phyloP scores from a whole-genome alignment of 176 grass and related monocot genomes.

The Bonia amplexicaulis region DNA sequence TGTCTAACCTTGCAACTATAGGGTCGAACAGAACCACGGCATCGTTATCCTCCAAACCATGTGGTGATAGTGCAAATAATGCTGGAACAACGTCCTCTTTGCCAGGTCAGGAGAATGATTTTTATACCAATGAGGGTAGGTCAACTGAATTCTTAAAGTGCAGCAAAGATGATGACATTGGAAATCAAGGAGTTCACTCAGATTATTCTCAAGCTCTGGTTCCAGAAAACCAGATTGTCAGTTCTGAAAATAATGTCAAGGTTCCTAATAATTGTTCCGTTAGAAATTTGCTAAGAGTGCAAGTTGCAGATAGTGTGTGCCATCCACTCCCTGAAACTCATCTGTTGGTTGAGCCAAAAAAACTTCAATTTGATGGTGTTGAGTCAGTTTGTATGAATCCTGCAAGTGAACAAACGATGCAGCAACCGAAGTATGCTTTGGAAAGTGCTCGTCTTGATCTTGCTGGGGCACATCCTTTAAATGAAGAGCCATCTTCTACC shows the following conservation, averaged over 20 bases:
- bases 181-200: constrained; percentile 21
- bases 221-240: constrained; percentile 13
- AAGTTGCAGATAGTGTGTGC: neutral
- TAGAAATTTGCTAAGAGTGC: constrained; percentile 13
- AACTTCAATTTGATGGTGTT: constrained; percentile 47
- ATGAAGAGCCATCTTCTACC: constrained; percentile 24
- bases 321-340: constrained; percentile 28
- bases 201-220: neutral
- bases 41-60: constrained; percentile 28
- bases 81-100: neutral
- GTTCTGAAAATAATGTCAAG: neutral
- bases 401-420: constrained; percentile 10
- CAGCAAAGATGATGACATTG: constrained; percentile 4
- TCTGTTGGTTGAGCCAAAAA: constrained; percentile 39
- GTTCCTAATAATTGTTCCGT: neutral
- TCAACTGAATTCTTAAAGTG: constrained; percentile 25
- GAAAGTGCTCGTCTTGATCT: constrained; percentile 16
- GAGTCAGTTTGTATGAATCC: constrained; percentile 19
- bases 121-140: constrained; percentile 2
- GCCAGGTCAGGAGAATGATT: constrained; percentile 22
- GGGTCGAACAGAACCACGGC: neutral
- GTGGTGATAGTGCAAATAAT: constrained; percentile 17
- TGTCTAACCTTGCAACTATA: constrained; percentile 7
- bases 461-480: constrained; percentile 18
- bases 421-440: constrained; percentile 12